Evolutionary conservation across 129 eudicot genomes (phyloP).

Genomic region (Flaveria robusta): DNA sequence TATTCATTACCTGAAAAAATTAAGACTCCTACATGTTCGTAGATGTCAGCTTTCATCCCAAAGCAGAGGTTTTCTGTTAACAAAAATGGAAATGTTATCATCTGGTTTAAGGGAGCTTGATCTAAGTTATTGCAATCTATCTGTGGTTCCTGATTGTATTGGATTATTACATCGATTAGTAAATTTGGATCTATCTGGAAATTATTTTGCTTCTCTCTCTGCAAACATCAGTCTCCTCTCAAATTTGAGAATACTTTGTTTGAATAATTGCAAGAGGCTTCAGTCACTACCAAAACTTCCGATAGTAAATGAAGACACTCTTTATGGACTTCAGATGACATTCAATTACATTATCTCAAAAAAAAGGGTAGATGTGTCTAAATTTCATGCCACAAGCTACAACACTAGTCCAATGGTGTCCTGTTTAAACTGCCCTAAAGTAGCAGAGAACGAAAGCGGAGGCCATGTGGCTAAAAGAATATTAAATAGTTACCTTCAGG

Average conservation of each 20-base stretch:
- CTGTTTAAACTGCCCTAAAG: slow-evolving; percentile 26
- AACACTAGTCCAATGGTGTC: slow-evolving; percentile 5
- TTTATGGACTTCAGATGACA: slow-evolving; percentile 15
- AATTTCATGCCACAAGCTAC: slow-evolving; percentile 2
- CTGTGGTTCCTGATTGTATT: slow-evolving; percentile 20
- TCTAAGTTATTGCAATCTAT: slow-evolving; percentile 27
- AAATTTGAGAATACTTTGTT: slow-evolving; percentile 16
- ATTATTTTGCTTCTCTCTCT: not conserved
- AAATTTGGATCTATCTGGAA: slow-evolving; percentile 24
- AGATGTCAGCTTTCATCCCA: not conserved
- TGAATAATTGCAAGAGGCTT: slow-evolving; percentile 26
- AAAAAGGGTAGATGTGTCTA: slow-evolving; percentile 14
- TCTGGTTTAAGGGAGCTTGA: slow-evolving; percentile 10
- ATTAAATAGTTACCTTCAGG: slow-evolving; percentile 22
- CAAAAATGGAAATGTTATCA: not conserved
- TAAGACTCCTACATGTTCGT: not conserved
- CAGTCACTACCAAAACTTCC: slow-evolving; percentile 25
- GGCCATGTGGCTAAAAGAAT: not conserved
- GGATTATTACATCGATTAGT: not conserved
- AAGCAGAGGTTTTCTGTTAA: not conserved
- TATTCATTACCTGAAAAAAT: not conserved
- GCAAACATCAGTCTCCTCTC: slow-evolving; percentile 18
- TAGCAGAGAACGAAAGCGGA: not conserved
- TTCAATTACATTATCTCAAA: not conserved
- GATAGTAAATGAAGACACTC: slow-evolving; percentile 11